These are phyloP conservation scores for Daedaleopsis sinensis DNA, from an alignment of 768 basidiomycete species.

Conservation along the genomic window DNA sequence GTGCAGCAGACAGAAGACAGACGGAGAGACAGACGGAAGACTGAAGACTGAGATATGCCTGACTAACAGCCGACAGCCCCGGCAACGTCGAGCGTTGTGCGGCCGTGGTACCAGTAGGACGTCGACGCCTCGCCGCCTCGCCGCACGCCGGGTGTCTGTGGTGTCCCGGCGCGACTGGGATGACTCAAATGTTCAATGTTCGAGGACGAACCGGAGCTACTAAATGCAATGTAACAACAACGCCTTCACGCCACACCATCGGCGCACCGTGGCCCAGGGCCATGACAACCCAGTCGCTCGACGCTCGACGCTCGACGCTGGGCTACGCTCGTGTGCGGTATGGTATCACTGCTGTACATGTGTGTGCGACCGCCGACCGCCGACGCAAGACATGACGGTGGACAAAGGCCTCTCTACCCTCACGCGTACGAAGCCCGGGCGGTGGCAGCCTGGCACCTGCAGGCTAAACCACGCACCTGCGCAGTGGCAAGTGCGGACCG, in stretches of 20 bases:
- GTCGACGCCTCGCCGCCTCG: not conserved
- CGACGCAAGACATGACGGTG: too few species aligned
- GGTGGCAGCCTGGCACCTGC: not conserved
- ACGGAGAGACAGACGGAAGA: too few species aligned
- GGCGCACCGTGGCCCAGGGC: slow-evolving; percentile 8
- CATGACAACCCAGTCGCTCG: too few species aligned
- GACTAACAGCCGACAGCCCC: not conserved
- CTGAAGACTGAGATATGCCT: too few species aligned
- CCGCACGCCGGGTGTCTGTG: not conserved
- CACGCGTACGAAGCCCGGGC: not conserved
- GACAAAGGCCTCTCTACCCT: not conserved
- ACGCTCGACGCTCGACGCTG: too few species aligned
- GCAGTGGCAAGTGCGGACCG: too few species aligned
- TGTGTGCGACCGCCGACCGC: too few species aligned
- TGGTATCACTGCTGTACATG: too few species aligned
- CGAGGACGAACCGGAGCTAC: not conserved
- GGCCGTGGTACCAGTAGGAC: not conserved
- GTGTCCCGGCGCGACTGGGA: not conserved
- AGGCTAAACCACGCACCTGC: not conserved
- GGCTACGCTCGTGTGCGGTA: too few species aligned
- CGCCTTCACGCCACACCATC: slow-evolving; percentile 5
- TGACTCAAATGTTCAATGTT: too few species aligned
- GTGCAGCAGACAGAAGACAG: too few species aligned
- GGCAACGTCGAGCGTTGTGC: not conserved
- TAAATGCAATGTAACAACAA: slow-evolving; percentile 15